Conservation (phyloP, 208 protist genomes). For the Trypanosoma scelopori region DNA sequence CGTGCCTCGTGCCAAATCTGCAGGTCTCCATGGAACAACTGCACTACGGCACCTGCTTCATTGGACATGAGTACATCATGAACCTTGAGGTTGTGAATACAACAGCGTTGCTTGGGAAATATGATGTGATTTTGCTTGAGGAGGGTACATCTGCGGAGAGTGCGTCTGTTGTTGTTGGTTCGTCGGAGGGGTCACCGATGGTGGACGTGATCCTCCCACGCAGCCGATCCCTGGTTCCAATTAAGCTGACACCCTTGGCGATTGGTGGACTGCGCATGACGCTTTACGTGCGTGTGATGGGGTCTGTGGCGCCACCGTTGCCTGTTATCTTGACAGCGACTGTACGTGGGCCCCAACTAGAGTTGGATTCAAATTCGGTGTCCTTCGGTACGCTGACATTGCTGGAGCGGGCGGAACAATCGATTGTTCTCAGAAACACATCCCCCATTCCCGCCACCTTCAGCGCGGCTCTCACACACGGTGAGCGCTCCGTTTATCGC, state of each 20-base stretch:
- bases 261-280: slow-evolving; percentile 84
- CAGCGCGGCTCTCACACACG: slow-evolving; percentile 18
- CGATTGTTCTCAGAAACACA: slow-evolving; percentile 74
- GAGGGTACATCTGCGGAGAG: slow-evolving; percentile 27
- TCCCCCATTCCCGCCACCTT: slow-evolving; percentile 82
- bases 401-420: slow-evolving; percentile 40
- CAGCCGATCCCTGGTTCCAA: slow-evolving; percentile 51
- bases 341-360: slow-evolving; percentile 75
- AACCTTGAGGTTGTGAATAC: slow-evolving; percentile 91
- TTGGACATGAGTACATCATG: slow-evolving; percentile 85
- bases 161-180: slow-evolving; percentile 39
- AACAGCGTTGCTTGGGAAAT: slow-evolving; percentile 90
- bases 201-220: slow-evolving; percentile 45
- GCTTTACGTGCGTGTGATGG: slow-evolving; percentile 76
- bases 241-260: slow-evolving; percentile 73
- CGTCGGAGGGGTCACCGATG: slow-evolving; percentile 25
- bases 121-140: slow-evolving; percentile 81
- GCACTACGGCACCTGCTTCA: slow-evolving; percentile 91
- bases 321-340: slow-evolving; percentile 63
- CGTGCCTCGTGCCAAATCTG: slow-evolving; percentile 88
- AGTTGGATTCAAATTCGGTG: slow-evolving; percentile 47
- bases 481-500: slow-evolving; percentile 15
- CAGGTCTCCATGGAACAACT: slow-evolving; percentile 56
- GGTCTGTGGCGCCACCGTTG: slow-evolving; percentile 41
- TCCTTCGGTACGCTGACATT: slow-evolving; percentile 77